Evolutionary conservation across 225 moss, liverwort and hornwort species (phyloP).

Genomic region (Bryum argenteum): DNA sequence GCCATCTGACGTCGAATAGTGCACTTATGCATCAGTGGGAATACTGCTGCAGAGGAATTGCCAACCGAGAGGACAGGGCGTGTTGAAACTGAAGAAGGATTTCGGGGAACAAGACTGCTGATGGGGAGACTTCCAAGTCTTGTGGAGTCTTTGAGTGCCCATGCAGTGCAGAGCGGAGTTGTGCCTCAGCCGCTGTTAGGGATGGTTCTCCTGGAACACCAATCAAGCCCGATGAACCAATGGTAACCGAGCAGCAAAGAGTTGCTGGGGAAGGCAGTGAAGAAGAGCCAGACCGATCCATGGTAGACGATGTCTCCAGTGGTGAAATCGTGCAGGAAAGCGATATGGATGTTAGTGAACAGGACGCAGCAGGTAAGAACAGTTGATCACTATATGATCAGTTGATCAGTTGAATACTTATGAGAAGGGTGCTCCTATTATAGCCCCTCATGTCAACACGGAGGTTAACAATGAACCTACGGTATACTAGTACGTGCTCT

Average conservation of each 20-base stretch:
- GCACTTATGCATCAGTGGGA: conserved; percentile 1
- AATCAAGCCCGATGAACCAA: conserved; percentile 29
- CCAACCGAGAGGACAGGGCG: conserved; percentile 68
- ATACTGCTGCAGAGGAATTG: conserved; percentile 73
- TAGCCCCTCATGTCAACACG: conserved; percentile 6
- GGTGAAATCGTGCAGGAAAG: conserved; percentile 38
- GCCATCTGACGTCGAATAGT: background rate
- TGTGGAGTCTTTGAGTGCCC: conserved; percentile 73
- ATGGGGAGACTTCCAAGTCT: conserved; percentile 88
- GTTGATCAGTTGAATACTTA: conserved; percentile 47
- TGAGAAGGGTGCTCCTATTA: conserved; percentile 30
- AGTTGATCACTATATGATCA: conserved; percentile 40
- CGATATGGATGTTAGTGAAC: conserved; percentile 52
- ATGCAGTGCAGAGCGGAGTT: conserved; percentile 60
- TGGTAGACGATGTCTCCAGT: conserved; percentile 52
- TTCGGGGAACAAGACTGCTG: conserved; percentile 88
- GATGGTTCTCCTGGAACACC: conserved; percentile 43
- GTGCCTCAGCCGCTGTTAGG: conserved; percentile 40
- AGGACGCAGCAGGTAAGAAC: conserved; percentile 66
- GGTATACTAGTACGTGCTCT: conserved; percentile 30
- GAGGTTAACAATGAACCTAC: conserved; percentile 36
- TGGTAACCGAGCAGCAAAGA: conserved; percentile 42
- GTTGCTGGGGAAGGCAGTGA: conserved; percentile 43
- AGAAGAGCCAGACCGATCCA: conserved; percentile 37
- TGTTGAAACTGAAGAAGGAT: conserved; percentile 91